Base-by-base conservation (phyloP, 2,329 filamentous ascomycete genomes). In the Fusarium sp. region DNA sequence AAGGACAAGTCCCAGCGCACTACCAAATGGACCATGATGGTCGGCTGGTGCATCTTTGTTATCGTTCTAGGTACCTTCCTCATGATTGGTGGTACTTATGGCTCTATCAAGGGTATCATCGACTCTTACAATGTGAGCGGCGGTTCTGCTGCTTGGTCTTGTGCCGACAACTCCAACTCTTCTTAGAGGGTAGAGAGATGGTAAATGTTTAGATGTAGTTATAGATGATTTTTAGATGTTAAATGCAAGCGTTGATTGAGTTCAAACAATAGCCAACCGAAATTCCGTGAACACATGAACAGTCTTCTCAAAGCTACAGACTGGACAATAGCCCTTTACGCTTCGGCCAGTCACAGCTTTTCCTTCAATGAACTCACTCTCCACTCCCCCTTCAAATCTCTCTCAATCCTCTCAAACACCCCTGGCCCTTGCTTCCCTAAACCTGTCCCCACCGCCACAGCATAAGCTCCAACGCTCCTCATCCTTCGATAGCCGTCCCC, bases 371-470 rank as follows among this genome's bases (percentile, higher is more conserved):
- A 17, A n/a, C 8, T 38, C n/a, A 36, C 28, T 36, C 42, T 14
- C 78, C 76, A 80, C 24, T 42, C 54, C 3, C 74, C 75, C 0
- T 63, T 47, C 11, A 80, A 56, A 24, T 79, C 76, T 8, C 41
- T 68, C 26, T 78, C 77, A 14, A 94, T 92, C 70, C 87, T 87
- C 57, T 83, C 84, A 82, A 95, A 94, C 1, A 94, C 85, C 1
- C 63, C 77, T 0, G 92, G 79, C 0, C 93, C 93, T 72, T 88
- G 87, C 57, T 88, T 83, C 5, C 92, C 92, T 52, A 95, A 80
- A 8, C 89, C 92, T 6, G 92, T 95, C 1, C 90, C 93, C 49
- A 94, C 87, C 0, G 88, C 93, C 1, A 94, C 92, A 0, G 89
- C 90, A 28, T 78, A 84, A 0, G 93, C 93, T 1, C 93, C 93